Base-by-base conservation (phyloP, 192 early-diverging fungal species). In the Coemansia aciculifera region DNA sequence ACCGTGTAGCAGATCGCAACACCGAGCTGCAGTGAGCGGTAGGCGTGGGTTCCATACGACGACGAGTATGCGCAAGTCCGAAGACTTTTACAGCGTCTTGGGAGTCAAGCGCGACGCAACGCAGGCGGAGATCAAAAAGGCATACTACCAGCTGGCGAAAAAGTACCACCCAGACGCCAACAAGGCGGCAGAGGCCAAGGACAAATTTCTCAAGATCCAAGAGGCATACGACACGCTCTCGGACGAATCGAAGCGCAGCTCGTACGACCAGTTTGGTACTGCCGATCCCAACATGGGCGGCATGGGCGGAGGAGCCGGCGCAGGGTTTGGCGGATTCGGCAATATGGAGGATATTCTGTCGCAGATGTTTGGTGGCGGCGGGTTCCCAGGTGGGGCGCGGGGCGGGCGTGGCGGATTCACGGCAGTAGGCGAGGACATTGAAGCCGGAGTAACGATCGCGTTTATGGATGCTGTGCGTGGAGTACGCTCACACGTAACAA, bases 81-180 rank as follows among this genome's bases (percentile, higher is more conserved):
- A 89, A 36, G 93, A 98, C 74, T 89, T 88, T 42, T 99, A 98
- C 82, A 85, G 90, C 17, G 84, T 95, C 10, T 85, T 99, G 29
- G 95, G 95, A 0, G 91, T 97, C 3, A 75, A 82, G 29, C 93
- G 92, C 68, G 85, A 84, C 40, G 89, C 96, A 4, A 88, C 92
- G 31, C 85, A 89, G 40, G 64, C 80, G 36, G 96, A 99, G 56
- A 97, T 99, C 78, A 99, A 99, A 77, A 95, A 96, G 82, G 93
- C 94, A 11, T 99, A 99, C 85, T 99, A 99, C 81, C 83, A 88
- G 49, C 86, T 98, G 59, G 97, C 97, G 23, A 97, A 98, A 77
- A 88, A 98, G 78, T 98, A 91, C 82, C 97, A 99, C 74, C 97
- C 97, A 1, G 97, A 99, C 68, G 96, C 97, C 17, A 98, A 96